A percentile compares a stretch with the other conserved stretches of the same genome.
phyloP scores from a whole-genome alignment of 2,329 filamentous ascomycete species.

The Lithohypha guttulata region DNA sequence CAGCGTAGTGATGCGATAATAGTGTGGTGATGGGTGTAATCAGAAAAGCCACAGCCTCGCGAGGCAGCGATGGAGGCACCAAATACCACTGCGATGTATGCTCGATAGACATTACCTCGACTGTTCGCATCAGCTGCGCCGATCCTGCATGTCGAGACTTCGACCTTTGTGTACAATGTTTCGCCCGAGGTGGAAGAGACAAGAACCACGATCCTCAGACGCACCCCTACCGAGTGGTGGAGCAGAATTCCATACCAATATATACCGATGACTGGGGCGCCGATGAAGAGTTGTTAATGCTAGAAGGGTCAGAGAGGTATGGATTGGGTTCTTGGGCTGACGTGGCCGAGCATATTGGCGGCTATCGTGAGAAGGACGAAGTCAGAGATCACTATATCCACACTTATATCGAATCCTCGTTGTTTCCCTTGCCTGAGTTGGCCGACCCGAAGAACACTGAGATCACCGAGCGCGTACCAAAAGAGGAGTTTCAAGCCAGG shows the following conservation, averaged over 20 bases:
- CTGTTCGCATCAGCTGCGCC: constrained; percentile 90
- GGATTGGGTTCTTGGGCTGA: constrained; percentile 95
- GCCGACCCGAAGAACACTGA: constrained; percentile 73
- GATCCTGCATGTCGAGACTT: constrained; percentile 78
- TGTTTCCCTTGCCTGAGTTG: constrained; percentile 76
- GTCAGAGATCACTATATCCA: constrained; percentile 87
- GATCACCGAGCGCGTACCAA: constrained; percentile 66
- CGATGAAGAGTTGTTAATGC: constrained; percentile 83
- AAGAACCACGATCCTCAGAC: constrained; percentile 77
- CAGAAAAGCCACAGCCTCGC: constrained; percentile 81
- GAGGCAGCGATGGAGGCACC: constrained; percentile 75
- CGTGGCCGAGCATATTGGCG: constrained; percentile 94
- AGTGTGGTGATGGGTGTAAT: constrained; percentile 70
- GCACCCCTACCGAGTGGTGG: constrained; percentile 86
- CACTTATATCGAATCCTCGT: constrained; percentile 72
- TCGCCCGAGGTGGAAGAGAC: constrained; percentile 67
- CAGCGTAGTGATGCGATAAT: constrained; percentile 26
- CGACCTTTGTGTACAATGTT: constrained; percentile 93
- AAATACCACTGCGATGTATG: constrained; percentile 98
- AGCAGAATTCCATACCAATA: constrained; percentile 96
- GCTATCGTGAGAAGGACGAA: constrained; percentile 87
- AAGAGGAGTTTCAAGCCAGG: constrained; percentile 83
- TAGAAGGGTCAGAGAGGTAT: constrained; percentile 94
- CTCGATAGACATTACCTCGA: constrained; percentile 92
- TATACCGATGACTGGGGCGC: constrained; percentile 93